Conservation (phyloP, 2,329 filamentous ascomycete genomes). For the Alternaria atra region DNA sequence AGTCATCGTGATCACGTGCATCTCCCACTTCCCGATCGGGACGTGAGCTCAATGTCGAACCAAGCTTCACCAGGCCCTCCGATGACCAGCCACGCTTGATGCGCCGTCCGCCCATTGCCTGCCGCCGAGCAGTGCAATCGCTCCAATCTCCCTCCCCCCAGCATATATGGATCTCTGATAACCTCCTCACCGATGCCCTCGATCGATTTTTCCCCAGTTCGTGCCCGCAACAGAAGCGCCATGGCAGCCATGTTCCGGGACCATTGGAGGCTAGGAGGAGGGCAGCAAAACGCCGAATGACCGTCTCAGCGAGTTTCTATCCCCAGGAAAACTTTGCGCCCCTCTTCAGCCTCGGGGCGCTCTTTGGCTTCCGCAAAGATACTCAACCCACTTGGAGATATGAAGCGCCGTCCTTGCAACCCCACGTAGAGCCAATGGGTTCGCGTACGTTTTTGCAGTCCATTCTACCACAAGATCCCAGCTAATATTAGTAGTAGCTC, state of each 20-base stretch:
- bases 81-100: conserved; percentile 53
- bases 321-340: conserved; percentile 32
- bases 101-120: conserved; percentile 59
- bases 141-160: conserved; percentile 53
- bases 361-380: conserved; percentile 39
- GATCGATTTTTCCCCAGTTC: conserved; percentile 60
- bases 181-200: conserved; percentile 62
- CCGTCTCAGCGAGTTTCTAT: conserved; percentile 53
- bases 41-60: conserved; percentile 11
- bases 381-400: conserved; percentile 45
- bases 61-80: conserved; percentile 22
- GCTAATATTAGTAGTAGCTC: conserved; percentile 11
- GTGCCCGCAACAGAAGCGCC: conserved; percentile 58
- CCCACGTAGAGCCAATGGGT: conserved; percentile 18
- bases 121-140: conserved; percentile 60
- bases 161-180: conserved; percentile 68
- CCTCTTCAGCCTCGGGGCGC: conserved; percentile 38
- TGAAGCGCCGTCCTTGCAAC: conserved; percentile 42
- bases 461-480: not conserved
- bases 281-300: conserved; percentile 65
- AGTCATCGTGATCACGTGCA: conserved; percentile 22
- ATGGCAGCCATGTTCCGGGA: conserved; percentile 69
- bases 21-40: conserved; percentile 17
- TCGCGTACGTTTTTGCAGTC: conserved; percentile 27
- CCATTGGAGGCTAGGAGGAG: conserved; percentile 69